Conservation (phyloP, 192 early-diverging fungal genomes). For the Coemansia sp. region DNA sequence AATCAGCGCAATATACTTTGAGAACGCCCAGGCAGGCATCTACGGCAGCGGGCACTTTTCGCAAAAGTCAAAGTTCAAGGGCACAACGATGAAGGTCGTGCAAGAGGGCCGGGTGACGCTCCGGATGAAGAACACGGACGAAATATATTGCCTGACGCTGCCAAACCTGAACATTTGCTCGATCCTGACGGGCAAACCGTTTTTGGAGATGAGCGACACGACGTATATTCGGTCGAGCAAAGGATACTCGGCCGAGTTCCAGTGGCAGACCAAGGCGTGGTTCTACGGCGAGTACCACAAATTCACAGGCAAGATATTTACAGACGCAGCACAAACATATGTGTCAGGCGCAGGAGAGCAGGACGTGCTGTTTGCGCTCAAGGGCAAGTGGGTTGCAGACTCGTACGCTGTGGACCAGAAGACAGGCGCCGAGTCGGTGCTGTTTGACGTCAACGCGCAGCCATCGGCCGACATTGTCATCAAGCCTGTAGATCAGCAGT, state of each 20-base stretch:
- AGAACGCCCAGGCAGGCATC: slow-evolving; percentile 62
- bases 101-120: slow-evolving; percentile 75
- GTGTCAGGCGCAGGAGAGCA: slow-evolving; percentile 19
- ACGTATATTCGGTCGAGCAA: slow-evolving; percentile 60
- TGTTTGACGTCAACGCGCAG: slow-evolving; percentile 63
- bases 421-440: slow-evolving; percentile 49
- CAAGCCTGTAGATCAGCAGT: slow-evolving; percentile 60
- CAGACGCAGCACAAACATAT: slow-evolving; percentile 28
- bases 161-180: slow-evolving; percentile 76
- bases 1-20: slow-evolving; percentile 66
- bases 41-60: slow-evolving; percentile 62
- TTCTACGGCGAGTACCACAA: slow-evolving; percentile 78
- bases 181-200: slow-evolving; percentile 65
- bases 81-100: slow-evolving; percentile 71
- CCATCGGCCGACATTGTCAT: slow-evolving; percentile 59
- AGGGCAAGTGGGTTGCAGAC: slow-evolving; percentile 70
- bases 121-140: slow-evolving; percentile 61
- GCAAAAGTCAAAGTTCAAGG: slow-evolving; percentile 68
- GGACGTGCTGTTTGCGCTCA: slow-evolving; percentile 50
- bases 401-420: slow-evolving; percentile 59
- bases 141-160: slow-evolving; percentile 70
- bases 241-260: slow-evolving; percentile 62
- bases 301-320: slow-evolving; percentile 63
- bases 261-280: slow-evolving; percentile 74
- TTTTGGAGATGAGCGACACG: slow-evolving; percentile 63